Evolutionary conservation across 495 filamentous ascomycete species (phyloP).

Genomic region (Tuber melanosporum): DNA sequence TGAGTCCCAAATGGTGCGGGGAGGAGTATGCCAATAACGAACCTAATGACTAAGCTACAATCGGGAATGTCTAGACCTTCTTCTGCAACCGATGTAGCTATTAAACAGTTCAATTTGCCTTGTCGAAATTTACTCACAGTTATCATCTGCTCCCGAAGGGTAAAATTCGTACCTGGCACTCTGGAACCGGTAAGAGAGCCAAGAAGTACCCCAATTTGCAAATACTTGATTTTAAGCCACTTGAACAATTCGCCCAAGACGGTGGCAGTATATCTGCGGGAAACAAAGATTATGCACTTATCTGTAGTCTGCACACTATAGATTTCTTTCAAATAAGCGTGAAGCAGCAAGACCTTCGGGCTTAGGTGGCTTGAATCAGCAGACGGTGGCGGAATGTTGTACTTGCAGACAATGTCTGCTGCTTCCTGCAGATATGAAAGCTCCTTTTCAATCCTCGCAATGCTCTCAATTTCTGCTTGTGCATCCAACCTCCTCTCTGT

Average conservation of each 20-base stretch:
- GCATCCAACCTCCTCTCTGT: slow-evolving; percentile 47
- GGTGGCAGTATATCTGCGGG: slow-evolving; percentile 68
- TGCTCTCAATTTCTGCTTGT: slow-evolving; percentile 36
- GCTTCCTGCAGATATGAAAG: slow-evolving; percentile 56
- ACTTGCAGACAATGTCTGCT: slow-evolving; percentile 50
- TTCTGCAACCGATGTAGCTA: slow-evolving; percentile 87
- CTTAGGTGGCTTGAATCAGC: slow-evolving; percentile 52
- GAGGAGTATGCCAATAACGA: slow-evolving; percentile 4
- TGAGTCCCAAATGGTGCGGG: neutral
- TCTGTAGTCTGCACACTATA: slow-evolving; percentile 54
- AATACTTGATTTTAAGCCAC: slow-evolving; percentile 51
- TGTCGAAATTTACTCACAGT: slow-evolving; percentile 70
- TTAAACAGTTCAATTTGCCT: slow-evolving; percentile 78
- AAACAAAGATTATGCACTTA: slow-evolving; percentile 85
- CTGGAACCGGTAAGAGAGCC: slow-evolving; percentile 48
- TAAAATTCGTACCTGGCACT: slow-evolving; percentile 54
- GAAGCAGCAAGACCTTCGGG: slow-evolving; percentile 62
- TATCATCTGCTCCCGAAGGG: slow-evolving; percentile 67
- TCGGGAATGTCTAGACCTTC: slow-evolving; percentile 95
- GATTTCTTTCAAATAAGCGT: slow-evolving; percentile 52
- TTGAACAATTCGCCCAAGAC: slow-evolving; percentile 61
- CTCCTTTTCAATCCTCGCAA: slow-evolving; percentile 44
- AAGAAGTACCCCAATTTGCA: slow-evolving; percentile 63
- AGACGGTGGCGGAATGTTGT: slow-evolving; percentile 48
- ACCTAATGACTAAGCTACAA: slow-evolving; percentile 80